These are phyloP conservation scores for Entoloma clypeatum DNA, from an alignment of 1,284 basidiomycete species.

Conservation along the genomic window DNA sequence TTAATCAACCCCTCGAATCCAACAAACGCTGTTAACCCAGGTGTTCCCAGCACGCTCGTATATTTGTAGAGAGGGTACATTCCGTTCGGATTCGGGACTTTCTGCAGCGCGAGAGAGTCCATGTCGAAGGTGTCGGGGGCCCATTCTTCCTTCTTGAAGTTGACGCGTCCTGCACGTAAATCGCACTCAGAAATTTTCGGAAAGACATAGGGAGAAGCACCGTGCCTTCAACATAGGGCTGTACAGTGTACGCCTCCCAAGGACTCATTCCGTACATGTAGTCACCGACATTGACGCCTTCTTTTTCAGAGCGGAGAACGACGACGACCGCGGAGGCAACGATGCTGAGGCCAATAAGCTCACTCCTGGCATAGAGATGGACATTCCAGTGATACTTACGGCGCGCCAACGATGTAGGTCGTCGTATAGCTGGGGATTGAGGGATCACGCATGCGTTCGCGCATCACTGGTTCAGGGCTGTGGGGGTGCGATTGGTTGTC, in stretches of 20 bases:
- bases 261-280: conserved; percentile 21
- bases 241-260: conserved; percentile 28
- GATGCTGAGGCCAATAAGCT: conserved; percentile 19
- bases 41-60: conserved; percentile 22
- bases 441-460: conserved; percentile 23
- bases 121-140: conserved; percentile 24
- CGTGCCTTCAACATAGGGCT: conserved; percentile 24
- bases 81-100: conserved; percentile 24
- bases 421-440: conserved; percentile 19
- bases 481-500: no score
- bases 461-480: conserved; percentile 17
- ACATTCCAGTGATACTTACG: conserved; percentile 3
- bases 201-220: background rate
- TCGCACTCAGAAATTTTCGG: background rate
- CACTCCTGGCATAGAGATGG: background rate
- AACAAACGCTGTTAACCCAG: conserved; percentile 24
- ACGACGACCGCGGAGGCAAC: conserved; percentile 21
- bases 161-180: conserved; percentile 20
- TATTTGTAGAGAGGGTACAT: conserved; percentile 23
- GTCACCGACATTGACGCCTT: conserved; percentile 14
- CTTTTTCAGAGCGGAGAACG: conserved; percentile 17
- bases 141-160: conserved; percentile 19
- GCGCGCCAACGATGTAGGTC: conserved; percentile 8
- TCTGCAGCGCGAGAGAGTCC: conserved; percentile 23
- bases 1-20: conserved; percentile 22